These are phyloP conservation scores for Plectosphaerella cucumerina DNA, from an alignment of 2,329 filamentous ascomycete genomes.

Conservation along the genomic window DNA sequence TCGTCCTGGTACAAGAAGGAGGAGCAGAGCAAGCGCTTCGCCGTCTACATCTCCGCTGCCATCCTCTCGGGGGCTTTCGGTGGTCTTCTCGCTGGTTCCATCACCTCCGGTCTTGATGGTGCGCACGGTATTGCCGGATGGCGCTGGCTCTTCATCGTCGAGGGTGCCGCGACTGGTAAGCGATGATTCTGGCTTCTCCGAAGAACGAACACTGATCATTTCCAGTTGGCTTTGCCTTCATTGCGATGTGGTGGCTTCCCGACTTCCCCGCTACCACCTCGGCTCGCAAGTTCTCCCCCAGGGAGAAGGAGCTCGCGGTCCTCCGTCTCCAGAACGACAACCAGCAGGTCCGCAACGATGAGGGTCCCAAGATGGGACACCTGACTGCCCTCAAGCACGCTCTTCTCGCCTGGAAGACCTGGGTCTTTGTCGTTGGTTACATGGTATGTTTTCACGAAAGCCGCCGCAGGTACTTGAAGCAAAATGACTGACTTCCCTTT, in stretches of 20 bases:
- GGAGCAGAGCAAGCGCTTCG: conserved; percentile 30
- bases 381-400: conserved; percentile 13
- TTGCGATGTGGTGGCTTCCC: conserved; percentile 8
- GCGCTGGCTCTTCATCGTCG: conserved; percentile 52
- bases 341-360: conserved; percentile 57
- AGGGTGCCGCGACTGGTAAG: conserved; percentile 26
- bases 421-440: conserved; percentile 34
- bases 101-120: conserved; percentile 51
- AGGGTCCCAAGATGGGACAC: conserved; percentile 47
- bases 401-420: conserved; percentile 34
- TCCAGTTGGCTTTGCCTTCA: conserved; percentile 10
- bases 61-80: conserved; percentile 65
- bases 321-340: conserved; percentile 57
- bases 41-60: conserved; percentile 69
- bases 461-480: no score
- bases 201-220: not conserved
- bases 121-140: conserved; percentile 42
- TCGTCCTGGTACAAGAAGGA: conserved; percentile 59
- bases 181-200: not conserved
- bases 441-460: conserved; percentile 29
- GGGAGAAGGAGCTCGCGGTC: conserved; percentile 57
- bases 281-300: conserved; percentile 58
- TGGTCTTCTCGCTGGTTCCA: conserved; percentile 57
- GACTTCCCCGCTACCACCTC: conserved; percentile 23
- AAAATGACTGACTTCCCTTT: not conserved